These are phyloP conservation scores for Starmerella stigmatis DNA, from an alignment of 805 yeast genomes.

Conservation along the genomic window DNA sequence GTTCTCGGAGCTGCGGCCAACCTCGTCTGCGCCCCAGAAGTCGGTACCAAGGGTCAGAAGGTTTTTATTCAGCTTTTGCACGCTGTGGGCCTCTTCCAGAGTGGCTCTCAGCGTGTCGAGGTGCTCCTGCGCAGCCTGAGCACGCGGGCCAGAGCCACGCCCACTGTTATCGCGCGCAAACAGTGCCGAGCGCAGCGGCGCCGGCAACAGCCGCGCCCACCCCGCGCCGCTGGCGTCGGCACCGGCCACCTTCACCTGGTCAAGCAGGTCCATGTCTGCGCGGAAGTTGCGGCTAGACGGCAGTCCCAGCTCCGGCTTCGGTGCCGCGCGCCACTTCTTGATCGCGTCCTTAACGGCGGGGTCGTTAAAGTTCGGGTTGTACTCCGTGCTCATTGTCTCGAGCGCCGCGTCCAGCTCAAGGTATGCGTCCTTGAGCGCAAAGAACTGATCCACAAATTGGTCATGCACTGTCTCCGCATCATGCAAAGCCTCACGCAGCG, in stretches of 20 bases:
- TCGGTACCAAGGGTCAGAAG: slow-evolving; percentile 7
- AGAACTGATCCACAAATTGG: slow-evolving; percentile 9
- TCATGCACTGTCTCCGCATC: slow-evolving; percentile 15
- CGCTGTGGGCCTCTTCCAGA: slow-evolving; percentile 15
- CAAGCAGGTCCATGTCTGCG: slow-evolving; percentile 7
- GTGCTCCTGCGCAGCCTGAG: slow-evolving; percentile 2
- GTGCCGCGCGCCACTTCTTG: slow-evolving; percentile 30
- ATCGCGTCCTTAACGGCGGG: slow-evolving; percentile 72
- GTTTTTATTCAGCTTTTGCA: slow-evolving; percentile 20
- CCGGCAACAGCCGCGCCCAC: slow-evolving; percentile 1
- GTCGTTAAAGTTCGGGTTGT: slow-evolving; percentile 78
- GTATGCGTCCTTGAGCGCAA: slow-evolving; percentile 12
- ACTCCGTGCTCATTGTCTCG: slow-evolving; percentile 42
- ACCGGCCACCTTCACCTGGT: slow-evolving; percentile 12
- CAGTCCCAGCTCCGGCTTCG: slow-evolving; percentile 3
- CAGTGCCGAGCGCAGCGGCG: background rate
- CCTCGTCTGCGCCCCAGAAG: slow-evolving; percentile 49
- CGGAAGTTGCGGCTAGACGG: slow-evolving; percentile 1
- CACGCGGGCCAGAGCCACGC: slow-evolving; percentile 1
- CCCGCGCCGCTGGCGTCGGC: background rate
- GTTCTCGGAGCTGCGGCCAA: slow-evolving; percentile 48
- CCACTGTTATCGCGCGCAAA: background rate
- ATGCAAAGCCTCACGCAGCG: slow-evolving; percentile 16
- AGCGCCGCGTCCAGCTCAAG: slow-evolving; percentile 33
- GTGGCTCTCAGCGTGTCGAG: background rate